Base-by-base conservation (phyloP, 2,329 filamentous ascomycete genomes). In the Esteya vermicola region DNA sequence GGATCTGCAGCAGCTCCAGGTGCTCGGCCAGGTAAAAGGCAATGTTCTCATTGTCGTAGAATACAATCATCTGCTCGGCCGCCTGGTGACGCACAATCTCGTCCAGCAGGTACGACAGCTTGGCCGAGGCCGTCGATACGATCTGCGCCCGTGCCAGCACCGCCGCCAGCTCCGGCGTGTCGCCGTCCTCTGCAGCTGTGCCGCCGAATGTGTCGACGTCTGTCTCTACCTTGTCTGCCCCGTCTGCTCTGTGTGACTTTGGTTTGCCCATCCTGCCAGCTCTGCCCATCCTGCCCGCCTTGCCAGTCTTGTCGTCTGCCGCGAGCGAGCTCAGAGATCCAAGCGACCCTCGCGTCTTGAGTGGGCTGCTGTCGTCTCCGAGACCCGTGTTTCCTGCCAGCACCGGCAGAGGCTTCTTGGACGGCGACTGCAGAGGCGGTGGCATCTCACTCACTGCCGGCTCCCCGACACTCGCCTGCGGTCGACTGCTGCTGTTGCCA, bases 41-140 rank as follows among this genome's bases (percentile, higher is more conserved):
- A 3, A 82, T 70, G 49, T 93, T 89, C 44, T 91, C 81, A 25
- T 82, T 81, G 45, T 93, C 85, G 55, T 94, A 95, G 56, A 96
- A 96, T 9, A 95, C 72, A 39, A 95, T 75, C 4, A 93, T 91
- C 57, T 95, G 93, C 51, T 94, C 86, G 0, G 70, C 60, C 1
- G 67, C 57, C 39, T 91, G 75, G 45, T 88, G 67, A 39, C 70
- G 64, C 6, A 78, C 57, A 12, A 95, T 76, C 25, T 74, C 68
- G 40, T 86, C 80, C 16, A 94, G 62, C 6, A 95, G 64, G 51
- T 95, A 94, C 3, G 82, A 88, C 3, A 95, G 65, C 57, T 96
- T 96, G 0, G 83, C 77, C 0, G 88, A 95, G 0, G 78, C 75
- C 0, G 88, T 94, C 4, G 84, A 85, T n/a, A 82, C 61, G 18